Base-by-base conservation (phyloP, 2,329 filamentous ascomycete species). In the Cryphonectria carpinicola region DNA sequence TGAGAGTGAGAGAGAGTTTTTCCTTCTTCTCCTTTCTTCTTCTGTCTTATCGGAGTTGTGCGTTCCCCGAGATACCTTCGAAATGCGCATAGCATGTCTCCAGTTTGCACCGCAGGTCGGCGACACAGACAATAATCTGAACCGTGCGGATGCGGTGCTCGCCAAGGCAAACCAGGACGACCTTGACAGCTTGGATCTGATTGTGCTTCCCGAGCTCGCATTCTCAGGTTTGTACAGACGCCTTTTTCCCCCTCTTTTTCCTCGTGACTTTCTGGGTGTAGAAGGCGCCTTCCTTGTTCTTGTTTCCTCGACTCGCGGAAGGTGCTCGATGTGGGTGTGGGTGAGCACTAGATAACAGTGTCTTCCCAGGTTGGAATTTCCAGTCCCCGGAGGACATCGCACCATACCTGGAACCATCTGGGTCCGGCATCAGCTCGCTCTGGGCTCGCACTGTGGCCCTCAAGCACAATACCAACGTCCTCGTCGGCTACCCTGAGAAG, bases 151-250 rank as follows among this genome's bases (percentile, higher is more conserved):
- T 74, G 80, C 84, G 0, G 84, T 95, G 4, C 81, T 95, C 10
- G 84, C 80, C 32, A 83, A 78, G 39, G 85, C 87, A 0, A 80
- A 84, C 5, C 81, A 84, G 0, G 80, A 86, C 1, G 82, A 87
- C 17, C 70, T 94, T 1, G 90, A 93, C 74, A 81, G 85, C 13
- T 58, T 95, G 1, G 91, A 94, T 76, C 84, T 95, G 43, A 83
- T 96, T 0, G 88, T 95, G 0, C 81, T 95, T 0, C 92, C 93
- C 0, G 93, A 95, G 77, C 81, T 95, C 77, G 92, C 93, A 1
- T 94, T 95, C 76, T 86, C 89, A 69, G 91, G 91, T 92, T 81
- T 74, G 81, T 65, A 3, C 37, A 4, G 10, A 3, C 10, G 46
- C 22, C 46, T 4, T 49, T 49, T 22, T n/a, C 28, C 4, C 32